Evolutionary conservation across 495 filamentous ascomycete species (phyloP), one percentile per base, ranked within the genome.

Genomic region (Tuber borchii): DNA sequence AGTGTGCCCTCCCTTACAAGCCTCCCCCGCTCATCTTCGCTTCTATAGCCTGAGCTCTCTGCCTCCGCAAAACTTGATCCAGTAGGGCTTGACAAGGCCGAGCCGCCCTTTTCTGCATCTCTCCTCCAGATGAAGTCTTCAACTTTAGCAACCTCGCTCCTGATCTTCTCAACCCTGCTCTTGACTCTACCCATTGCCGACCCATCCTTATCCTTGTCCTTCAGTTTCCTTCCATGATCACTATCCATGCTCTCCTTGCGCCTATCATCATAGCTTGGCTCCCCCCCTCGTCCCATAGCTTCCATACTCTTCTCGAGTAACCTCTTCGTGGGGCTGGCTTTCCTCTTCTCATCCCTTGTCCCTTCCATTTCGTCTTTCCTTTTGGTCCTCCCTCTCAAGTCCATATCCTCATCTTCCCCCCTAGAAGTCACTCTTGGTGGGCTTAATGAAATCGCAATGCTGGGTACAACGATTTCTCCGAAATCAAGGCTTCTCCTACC

Each of bases 361-460:
- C 46, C 65, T 48, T 40, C 51, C 37, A 65, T 72, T 34, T 75
- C 74, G 45, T 70, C 74, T 56, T 74, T 78, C 75, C 37, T 79
- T 71, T 65, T 74, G 8, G 42, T 70, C 70, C 77, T 71, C 26
- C 76, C 78, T 31, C 78, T 78, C 40, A 65, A 65, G 46, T 79
- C 78, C 8, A 73, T 76, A 39, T 79, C 78, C 42, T 79, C 78
- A n/a, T 68, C 78, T 34, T 75, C 77, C 17, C 74, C 80, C n/a
- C 73, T 73, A 6, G 75, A 69, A 43, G 37, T 80, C 19, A 44
- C 61, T 26, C 77, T 71, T 20, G 81, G 81, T 17, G 81, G 81
- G 37, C 80, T 82, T 69, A 82, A 65, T 17, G 77, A 80, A 39
- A 82, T 82, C 31, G 80, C 80, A 42, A 82, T 82, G 75, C 81